Conservation (phyloP, 352 stramenopile genomes). For the Phytophthora pistaciae region DNA sequence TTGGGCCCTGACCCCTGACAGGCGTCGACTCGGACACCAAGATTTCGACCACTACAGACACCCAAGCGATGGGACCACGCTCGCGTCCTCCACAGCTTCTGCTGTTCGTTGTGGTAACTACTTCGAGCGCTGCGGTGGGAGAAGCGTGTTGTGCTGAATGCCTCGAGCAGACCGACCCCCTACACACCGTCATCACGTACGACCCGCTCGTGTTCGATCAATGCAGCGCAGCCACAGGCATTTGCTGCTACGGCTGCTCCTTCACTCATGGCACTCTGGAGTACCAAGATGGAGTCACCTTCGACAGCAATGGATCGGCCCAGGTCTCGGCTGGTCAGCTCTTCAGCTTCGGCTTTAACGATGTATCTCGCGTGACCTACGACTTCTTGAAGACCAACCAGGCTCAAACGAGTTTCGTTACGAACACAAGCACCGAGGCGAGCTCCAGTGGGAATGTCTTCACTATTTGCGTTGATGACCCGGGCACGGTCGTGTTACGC, state of each 20-base stretch:
- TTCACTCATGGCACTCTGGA: slow-evolving; percentile 45
- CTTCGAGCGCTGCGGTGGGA: background rate
- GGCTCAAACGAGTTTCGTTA: slow-evolving; percentile 55
- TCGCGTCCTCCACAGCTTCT: background rate
- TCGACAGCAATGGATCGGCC: slow-evolving; percentile 32
- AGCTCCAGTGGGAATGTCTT: slow-evolving; percentile 35
- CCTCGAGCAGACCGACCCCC: slow-evolving; percentile 48
- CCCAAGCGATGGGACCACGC: background rate
- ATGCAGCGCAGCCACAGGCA: slow-evolving; percentile 46
- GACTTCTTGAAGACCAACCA: slow-evolving; percentile 51
- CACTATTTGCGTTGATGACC: slow-evolving; percentile 53
- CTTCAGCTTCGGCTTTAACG: slow-evolving; percentile 47
- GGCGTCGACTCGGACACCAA: slow-evolving; percentile 7
- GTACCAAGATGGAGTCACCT: slow-evolving; percentile 50
- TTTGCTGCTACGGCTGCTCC: slow-evolving; percentile 63
- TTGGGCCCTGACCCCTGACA: background rate
- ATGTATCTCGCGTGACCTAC: slow-evolving; percentile 55
- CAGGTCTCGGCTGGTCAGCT: slow-evolving; percentile 37
- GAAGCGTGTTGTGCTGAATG: slow-evolving; percentile 52
- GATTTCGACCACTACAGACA: background rate
- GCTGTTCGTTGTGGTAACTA: background rate
- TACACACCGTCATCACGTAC: slow-evolving; percentile 43
- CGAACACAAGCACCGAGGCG: slow-evolving; percentile 33
- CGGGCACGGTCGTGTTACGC: slow-evolving; percentile 52
- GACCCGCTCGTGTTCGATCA: slow-evolving; percentile 53